These are phyloP conservation scores for Furcasterigmium furcatum DNA, from an alignment of 2,329 filamentous ascomycete species.

Conservation along the genomic window DNA sequence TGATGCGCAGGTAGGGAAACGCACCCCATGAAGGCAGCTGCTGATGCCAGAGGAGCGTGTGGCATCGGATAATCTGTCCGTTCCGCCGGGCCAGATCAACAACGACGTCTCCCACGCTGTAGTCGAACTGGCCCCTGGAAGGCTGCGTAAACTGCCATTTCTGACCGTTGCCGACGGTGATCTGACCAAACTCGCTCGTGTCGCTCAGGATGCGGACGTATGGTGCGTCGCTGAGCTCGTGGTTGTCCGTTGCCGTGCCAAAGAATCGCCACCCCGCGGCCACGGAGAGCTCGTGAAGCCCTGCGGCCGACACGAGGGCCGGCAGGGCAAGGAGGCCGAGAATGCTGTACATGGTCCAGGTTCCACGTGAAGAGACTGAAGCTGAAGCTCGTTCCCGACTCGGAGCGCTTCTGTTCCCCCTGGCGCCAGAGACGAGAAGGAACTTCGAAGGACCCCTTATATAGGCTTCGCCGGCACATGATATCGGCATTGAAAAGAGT, in stretches of 20 bases:
- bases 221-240: constrained; percentile 46
- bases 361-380: no score
- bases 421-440: no score
- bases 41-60: constrained; percentile 34
- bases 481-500: no score
- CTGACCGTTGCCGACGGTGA: constrained; percentile 62
- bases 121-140: constrained; percentile 52
- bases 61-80: constrained; percentile 40
- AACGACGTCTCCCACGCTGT: constrained; percentile 51
- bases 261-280: constrained; percentile 47
- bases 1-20: neutral
- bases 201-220: constrained; percentile 54
- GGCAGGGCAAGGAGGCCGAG: constrained; percentile 1
- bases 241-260: constrained; percentile 62
- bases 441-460: no score
- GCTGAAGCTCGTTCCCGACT: no score
- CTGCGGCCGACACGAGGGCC: constrained; percentile 20
- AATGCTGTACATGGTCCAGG: no score
- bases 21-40: constrained; percentile 12
- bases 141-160: constrained; percentile 65
- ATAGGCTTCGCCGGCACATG: no score
- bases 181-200: constrained; percentile 55
- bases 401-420: no score
- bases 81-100: constrained; percentile 22
- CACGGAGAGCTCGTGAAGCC: constrained; percentile 20